phyloP scores from a whole-genome alignment of 495 filamentous ascomycete genomes.

The Xylaria nigripes region DNA sequence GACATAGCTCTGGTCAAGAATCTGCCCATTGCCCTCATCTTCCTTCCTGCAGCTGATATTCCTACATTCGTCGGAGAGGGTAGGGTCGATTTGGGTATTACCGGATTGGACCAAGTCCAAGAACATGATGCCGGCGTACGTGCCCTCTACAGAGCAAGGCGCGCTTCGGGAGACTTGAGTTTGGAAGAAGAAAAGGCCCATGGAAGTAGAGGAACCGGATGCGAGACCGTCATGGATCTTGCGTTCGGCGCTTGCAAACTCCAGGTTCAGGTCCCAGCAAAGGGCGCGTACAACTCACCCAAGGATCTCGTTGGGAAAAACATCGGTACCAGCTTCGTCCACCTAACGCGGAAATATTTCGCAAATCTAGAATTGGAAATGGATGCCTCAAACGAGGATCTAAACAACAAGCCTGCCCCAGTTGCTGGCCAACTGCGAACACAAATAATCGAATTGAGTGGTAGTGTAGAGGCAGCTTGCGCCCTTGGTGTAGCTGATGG shows the following conservation, averaged over 20 bases:
- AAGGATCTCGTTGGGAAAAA: conserved; percentile 86
- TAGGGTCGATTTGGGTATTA: conserved; percentile 88
- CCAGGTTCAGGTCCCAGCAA: conserved; percentile 91
- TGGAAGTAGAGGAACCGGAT: conserved; percentile 38
- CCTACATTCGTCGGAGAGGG: conserved; percentile 95
- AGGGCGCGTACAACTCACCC: conserved; percentile 59
- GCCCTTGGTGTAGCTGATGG: conserved; percentile 93
- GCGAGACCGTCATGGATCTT: conserved; percentile 78
- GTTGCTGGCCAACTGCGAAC: conserved; percentile 52
- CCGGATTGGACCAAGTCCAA: conserved; percentile 81
- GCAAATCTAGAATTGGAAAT: conserved; percentile 54
- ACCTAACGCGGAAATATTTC: conserved; percentile 76
- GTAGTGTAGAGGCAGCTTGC: conserved; percentile 94
- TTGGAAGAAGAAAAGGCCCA: conserved; percentile 31
- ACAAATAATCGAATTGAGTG: conserved; percentile 85
- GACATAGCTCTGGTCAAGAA: conserved; percentile 97
- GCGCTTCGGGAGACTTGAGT: conserved; percentile 45
- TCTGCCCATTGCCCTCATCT: conserved; percentile 87
- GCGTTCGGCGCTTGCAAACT: conserved; percentile 86
- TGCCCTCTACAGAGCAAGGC: conserved; percentile 40
- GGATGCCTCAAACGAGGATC: conserved; percentile 22
- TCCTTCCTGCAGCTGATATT: conserved; percentile 94
- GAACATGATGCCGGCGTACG: conserved; percentile 75
- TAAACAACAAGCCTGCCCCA: conserved; percentile 2
- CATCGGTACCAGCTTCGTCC: conserved; percentile 89